phyloP scores from a whole-genome alignment of 257 asterid genomes.

The Gentiana macrophylla region DNA sequence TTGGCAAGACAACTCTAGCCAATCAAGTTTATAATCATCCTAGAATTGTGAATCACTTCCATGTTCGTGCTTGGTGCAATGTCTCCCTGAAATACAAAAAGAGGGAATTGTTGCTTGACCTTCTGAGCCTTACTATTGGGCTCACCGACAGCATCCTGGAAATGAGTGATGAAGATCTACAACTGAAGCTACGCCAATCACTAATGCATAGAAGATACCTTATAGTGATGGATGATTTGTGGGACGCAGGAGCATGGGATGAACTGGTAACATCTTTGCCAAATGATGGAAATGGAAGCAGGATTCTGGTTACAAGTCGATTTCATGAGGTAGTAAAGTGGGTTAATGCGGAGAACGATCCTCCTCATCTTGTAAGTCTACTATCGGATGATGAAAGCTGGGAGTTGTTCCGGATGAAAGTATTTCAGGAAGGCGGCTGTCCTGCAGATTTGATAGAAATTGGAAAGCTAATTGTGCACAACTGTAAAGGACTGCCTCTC shows the following conservation, averaged over 20 bases:
- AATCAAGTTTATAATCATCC: not conserved
- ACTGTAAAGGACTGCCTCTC: slow-evolving; percentile 28
- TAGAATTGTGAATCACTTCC: not conserved
- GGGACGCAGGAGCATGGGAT: too few species aligned
- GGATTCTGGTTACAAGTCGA: too few species aligned
- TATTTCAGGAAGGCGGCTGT: slow-evolving; percentile 12
- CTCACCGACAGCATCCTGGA: not conserved
- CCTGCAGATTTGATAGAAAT: slow-evolving; percentile 19
- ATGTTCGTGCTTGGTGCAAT: slow-evolving; percentile 7
- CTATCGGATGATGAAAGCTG: slow-evolving; percentile 21
- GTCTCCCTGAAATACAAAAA: slow-evolving; percentile 2
- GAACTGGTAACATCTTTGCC: too few species aligned
- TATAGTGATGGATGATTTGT: too few species aligned
- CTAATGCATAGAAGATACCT: too few species aligned
- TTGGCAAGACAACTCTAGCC: slow-evolving; percentile 4
- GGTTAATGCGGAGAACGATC: too few species aligned
- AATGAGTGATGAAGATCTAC: not conserved
- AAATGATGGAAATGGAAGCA: too few species aligned
- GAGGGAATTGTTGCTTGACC: slow-evolving; percentile 1
- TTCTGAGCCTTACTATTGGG: not conserved
- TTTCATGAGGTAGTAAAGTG: too few species aligned
- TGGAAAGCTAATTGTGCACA: slow-evolving; percentile 23
- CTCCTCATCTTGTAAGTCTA: too few species aligned
- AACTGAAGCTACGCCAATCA: too few species aligned
- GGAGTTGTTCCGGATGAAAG: slow-evolving; percentile 24